Conservation (phyloP, 1,284 basidiomycete species). For the Salmacisia buchloeana region DNA sequence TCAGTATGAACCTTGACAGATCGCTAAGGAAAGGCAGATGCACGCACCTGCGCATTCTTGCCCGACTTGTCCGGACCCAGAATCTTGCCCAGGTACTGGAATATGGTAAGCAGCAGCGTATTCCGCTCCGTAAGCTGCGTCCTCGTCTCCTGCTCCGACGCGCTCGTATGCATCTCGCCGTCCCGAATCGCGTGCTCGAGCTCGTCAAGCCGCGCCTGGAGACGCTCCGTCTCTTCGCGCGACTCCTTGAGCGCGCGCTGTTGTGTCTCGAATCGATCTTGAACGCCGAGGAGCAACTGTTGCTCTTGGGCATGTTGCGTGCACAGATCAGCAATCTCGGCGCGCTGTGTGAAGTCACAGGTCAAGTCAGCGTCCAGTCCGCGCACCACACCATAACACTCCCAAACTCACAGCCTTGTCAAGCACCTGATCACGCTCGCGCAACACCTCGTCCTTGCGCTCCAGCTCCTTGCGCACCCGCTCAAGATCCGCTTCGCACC, state of each 20-base stretch:
- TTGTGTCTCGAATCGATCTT: constrained; percentile 45
- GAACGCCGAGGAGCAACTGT: constrained; percentile 32
- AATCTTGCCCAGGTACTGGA: constrained; percentile 91
- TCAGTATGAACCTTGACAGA: constrained; percentile 48
- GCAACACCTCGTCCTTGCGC: constrained; percentile 61
- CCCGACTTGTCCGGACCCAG: constrained; percentile 64
- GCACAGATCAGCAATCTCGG: constrained; percentile 34
- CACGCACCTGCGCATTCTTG: neutral
- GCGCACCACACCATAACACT: neutral
- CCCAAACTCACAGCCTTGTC: constrained; percentile 60
- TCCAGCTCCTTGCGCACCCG: constrained; percentile 69
- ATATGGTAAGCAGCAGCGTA: constrained; percentile 81
- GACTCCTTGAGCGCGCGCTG: constrained; percentile 18
- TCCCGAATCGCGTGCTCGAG: constrained; percentile 54
- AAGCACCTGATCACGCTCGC: constrained; percentile 65
- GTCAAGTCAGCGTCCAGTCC: constrained; percentile 8
- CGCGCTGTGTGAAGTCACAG: neutral
- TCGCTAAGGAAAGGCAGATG: neutral
- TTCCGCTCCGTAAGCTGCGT: constrained; percentile 88
- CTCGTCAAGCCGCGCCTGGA: constrained; percentile 24
- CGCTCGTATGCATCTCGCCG: constrained; percentile 65
- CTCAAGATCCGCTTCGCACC: constrained; percentile 72
- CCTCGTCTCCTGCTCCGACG: constrained; percentile 72
- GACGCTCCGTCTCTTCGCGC: constrained; percentile 48
- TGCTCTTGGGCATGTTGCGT: constrained; percentile 40